Percentiles rank a stretch among this genome's conserved stretches.
Conservation (phyloP, 1,284 basidiomycete genomes). For the Earliella scabrosa region DNA sequence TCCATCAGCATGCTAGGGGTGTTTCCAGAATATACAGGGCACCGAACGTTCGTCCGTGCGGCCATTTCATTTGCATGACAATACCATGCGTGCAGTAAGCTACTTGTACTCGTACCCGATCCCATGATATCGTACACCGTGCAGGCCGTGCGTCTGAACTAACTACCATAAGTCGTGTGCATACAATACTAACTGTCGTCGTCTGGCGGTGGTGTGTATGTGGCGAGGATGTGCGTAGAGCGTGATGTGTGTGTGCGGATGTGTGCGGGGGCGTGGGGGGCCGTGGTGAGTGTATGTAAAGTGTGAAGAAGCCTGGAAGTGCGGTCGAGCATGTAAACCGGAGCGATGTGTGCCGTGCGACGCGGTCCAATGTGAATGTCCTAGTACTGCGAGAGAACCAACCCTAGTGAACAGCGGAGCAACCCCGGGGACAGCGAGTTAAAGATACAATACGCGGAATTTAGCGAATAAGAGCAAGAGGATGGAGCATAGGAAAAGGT, state of each 20-base stretch:
- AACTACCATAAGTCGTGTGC: constrained; percentile 9
- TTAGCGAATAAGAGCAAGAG: constrained; percentile 6
- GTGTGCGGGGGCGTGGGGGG: background rate
- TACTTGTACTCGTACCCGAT: constrained; percentile 10
- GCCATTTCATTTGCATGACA: background rate
- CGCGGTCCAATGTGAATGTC: constrained; percentile 13
- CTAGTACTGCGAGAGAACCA: constrained; percentile 1
- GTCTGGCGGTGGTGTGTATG: background rate
- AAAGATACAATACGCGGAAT: constrained; percentile 11
- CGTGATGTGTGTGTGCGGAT: background rate
- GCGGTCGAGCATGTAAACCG: background rate
- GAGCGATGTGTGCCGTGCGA: constrained; percentile 1
- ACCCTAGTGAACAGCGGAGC: constrained; percentile 11
- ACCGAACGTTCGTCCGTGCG: background rate
- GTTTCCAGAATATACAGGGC: constrained; percentile 2
- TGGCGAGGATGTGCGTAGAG: background rate
- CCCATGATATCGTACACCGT: constrained; percentile 18
- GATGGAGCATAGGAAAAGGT: background rate
- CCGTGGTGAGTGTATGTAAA: too few relatives aligned
- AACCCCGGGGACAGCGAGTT: constrained; percentile 5
- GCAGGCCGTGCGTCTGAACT: background rate
- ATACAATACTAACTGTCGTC: constrained; percentile 7
- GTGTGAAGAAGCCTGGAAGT: background rate
- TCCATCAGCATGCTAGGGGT: too few relatives aligned
- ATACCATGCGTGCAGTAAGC: constrained; percentile 7